Percentiles rank a stretch among this genome's conserved stretches.
These are phyloP conservation scores for Fusarium floridanum DNA, from an alignment of 2,329 filamentous ascomycete genomes.

Conservation along the genomic window DNA sequence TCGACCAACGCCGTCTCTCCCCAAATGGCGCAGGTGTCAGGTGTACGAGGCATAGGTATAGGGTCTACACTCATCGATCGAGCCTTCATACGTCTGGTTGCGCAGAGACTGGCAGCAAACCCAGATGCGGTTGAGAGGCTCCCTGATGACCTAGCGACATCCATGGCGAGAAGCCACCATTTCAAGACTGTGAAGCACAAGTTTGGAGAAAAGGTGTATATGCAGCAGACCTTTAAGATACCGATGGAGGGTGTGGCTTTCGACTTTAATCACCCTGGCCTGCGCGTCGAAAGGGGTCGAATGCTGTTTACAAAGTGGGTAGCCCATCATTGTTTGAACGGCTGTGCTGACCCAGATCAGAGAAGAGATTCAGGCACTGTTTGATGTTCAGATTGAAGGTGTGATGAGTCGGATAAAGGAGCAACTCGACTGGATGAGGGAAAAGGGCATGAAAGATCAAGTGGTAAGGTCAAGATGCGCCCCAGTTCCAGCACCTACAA, in stretches of 20 bases:
- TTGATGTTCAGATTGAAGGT: slow-evolving; percentile 48
- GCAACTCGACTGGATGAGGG: slow-evolving; percentile 56
- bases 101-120: slow-evolving; percentile 50
- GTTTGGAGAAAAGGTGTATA: slow-evolving; percentile 51
- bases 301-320: slow-evolving; percentile 54
- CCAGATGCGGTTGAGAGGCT: slow-evolving; percentile 55
- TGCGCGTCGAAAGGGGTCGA: slow-evolving; percentile 54
- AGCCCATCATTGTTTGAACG: neutral
- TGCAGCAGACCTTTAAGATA: slow-evolving; percentile 55
- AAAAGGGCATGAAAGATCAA: slow-evolving; percentile 48
- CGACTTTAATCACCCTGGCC: slow-evolving; percentile 52
- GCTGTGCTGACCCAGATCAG: slow-evolving; percentile 38
- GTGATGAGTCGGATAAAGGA: slow-evolving; percentile 56
- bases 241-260: slow-evolving; percentile 57
- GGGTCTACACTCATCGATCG: slow-evolving; percentile 60
- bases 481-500: too few relatives aligned
- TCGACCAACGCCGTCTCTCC: neutral
- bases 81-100: slow-evolving; percentile 55
- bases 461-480: slow-evolving; percentile 47
- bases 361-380: slow-evolving; percentile 57
- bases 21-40: neutral
- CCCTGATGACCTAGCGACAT: slow-evolving; percentile 51
- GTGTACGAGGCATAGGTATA: slow-evolving; percentile 50
- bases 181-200: slow-evolving; percentile 45
- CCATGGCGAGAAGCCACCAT: slow-evolving; percentile 53